These are phyloP conservation scores for Mycosphaerella sp. DNA, from an alignment of 2,329 filamentous ascomycete species.

Conservation along the genomic window DNA sequence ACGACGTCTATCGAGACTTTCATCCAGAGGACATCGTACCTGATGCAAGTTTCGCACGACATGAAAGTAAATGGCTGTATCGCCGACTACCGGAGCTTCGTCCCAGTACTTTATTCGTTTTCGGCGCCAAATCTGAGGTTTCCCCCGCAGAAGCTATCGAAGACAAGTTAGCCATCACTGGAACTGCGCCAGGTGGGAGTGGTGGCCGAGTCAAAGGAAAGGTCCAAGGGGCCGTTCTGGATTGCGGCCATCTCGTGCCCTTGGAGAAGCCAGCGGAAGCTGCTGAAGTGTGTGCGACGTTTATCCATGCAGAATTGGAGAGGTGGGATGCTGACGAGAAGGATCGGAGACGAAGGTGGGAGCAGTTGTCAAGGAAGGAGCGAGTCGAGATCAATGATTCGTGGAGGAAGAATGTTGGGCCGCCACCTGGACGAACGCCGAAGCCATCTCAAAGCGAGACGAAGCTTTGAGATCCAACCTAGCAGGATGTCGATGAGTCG, in stretches of 20 bases:
- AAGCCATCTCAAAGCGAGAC: background rate
- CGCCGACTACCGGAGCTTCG: conserved; percentile 54
- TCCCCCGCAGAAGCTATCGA: conserved; percentile 47
- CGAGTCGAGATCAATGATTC: conserved; percentile 27
- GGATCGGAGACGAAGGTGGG: conserved; percentile 27
- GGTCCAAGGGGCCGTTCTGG: conserved; percentile 61
- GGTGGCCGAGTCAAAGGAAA: conserved; percentile 58
- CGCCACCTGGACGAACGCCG: background rate
- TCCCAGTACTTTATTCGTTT: conserved; percentile 63
- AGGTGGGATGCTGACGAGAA: conserved; percentile 33
- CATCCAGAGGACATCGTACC: conserved; percentile 33
- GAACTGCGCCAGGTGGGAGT: conserved; percentile 60
- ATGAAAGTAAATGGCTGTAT: conserved; percentile 61
- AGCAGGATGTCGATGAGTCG: too few species aligned
- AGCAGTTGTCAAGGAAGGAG: conserved; percentile 24
- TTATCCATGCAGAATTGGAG: conserved; percentile 33
- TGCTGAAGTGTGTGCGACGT: conserved; percentile 47
- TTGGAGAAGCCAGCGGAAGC: conserved; percentile 69
- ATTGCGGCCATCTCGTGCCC: conserved; percentile 71
- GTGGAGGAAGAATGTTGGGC: background rate
- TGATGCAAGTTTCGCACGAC: conserved; percentile 20
- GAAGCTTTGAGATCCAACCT: background rate
- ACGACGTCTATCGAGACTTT: background rate
- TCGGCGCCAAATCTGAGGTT: conserved; percentile 56
- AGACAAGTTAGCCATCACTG: conserved; percentile 60